These are phyloP conservation scores for Cenchrus purpureus DNA, from an alignment of 176 grass and related monocot species.

Conservation along the genomic window DNA sequence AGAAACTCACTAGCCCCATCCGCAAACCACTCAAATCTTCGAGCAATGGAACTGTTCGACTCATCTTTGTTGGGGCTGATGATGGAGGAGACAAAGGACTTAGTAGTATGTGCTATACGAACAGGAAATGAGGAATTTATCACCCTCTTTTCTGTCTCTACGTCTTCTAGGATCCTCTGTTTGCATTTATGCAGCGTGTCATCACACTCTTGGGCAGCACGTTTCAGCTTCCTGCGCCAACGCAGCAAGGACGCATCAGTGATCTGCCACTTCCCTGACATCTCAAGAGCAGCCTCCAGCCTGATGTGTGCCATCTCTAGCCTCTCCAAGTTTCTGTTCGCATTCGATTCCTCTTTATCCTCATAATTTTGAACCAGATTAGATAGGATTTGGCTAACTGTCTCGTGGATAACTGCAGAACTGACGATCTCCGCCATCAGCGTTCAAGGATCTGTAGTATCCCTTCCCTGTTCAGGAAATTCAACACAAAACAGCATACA, in stretches of 20 bases:
- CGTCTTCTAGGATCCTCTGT: background rate
- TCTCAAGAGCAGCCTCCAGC: constrained; percentile 6
- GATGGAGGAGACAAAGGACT: background rate
- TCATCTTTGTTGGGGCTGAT: background rate
- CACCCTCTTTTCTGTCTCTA: background rate
- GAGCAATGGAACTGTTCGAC: background rate
- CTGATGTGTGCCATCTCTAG: constrained; percentile 2
- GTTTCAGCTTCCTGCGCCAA: background rate
- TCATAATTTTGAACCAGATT: background rate
- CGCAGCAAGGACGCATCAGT: background rate
- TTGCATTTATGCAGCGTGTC: background rate
- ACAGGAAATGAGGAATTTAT: background rate
- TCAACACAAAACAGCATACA: background rate
- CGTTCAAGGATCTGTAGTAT: background rate
- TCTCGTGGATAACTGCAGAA: background rate
- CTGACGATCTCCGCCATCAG: background rate
- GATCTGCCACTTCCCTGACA: background rate
- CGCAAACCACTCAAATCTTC: constrained; percentile 7
- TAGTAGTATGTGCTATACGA: background rate
- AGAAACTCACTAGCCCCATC: constrained; percentile 8
- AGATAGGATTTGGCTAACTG: background rate
- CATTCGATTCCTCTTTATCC: background rate
- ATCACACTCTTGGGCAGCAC: background rate
- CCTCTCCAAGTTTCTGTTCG: background rate
- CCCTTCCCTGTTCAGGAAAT: background rate